Evolutionary conservation across 139 green algal species (phyloP), one percentile per base, ranked within the genome.

Genomic region (Ulvella scutata): DNA sequence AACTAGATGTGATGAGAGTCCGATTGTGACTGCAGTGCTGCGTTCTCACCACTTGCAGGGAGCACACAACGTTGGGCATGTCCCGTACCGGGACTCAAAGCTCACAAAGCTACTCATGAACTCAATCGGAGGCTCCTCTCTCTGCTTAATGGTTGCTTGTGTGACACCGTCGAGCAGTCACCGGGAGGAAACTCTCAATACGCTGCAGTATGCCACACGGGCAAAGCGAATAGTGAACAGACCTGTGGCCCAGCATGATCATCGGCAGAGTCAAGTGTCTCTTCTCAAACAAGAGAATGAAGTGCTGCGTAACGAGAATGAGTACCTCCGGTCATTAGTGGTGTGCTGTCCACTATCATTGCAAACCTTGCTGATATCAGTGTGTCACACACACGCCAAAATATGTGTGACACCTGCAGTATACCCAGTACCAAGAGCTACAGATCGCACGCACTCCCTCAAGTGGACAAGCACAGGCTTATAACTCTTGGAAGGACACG

Each of bases 61-160:
- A 77, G 39, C 23, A 31, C 21, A 43, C 36, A n/a, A 44, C 21
- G 9, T 40, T 43, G 28, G 36, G 6, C 51, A 84, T 73, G 73
- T 85, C 79, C 86, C 72, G 0, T 88, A 89, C 79, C 79, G 88
- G 3, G 88, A 92, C 79, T 89, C 82, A 43, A 90, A 92, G 84
- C 86, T 97, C 31, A 97, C 92, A 17, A 92, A 92, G 76, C 85
- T 97, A 76, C 84, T 97, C 28, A 92, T 93, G 86, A 89, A 95
- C 81, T 90, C 81, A 4, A 80, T 97, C 38, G 83, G 81, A 3
- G 82, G 86, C 13, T 59, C 60, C 36, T 29, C 38, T 7, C 21
- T 44, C 4, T 37, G 39, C 26, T 72, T 36, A 10, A 38, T 44
- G 21, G 39, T 44, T 39, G 73, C 29, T 29, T 76, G 72, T 59